Evolutionary conservation across 495 filamentous ascomycete species (phyloP), one percentile per base, ranked within the genome.

Genomic region (Hypoxylon cercidicola): DNA sequence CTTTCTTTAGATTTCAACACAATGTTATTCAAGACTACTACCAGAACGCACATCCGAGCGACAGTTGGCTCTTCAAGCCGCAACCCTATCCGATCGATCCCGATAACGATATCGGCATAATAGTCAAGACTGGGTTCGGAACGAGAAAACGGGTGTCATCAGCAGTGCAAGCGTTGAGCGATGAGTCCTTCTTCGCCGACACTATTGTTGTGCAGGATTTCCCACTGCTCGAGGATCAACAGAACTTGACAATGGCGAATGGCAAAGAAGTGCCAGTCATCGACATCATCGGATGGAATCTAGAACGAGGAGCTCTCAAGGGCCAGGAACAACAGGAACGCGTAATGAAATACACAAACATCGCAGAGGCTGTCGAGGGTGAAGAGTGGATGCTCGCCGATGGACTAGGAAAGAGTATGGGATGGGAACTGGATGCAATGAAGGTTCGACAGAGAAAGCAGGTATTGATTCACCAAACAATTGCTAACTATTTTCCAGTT

Each of bases 401-500:
- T 13, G 43, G 68, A 10, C 51, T 78, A n/a, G 75, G 75, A 15
- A 69, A 69, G 35, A 56, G 60, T 2, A 75, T 75, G 48, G 80
- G 80, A 9, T 82, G 79, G 80, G 79, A 83, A 54, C 55, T 83
- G 7, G 80, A 83, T 54, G 78, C 79, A 1, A 72, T 83, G 60
- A 83, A 82, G 77, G 79, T 80, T 57, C 39, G 53, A 61, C 34
- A 40, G 7, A n/a, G 34, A 6, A 19, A 19, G 11, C 1, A 16
- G 18, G n/a, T 39, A 18, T 35, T 18, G 9, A 15, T 20, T 32
- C 16, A 34, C 3, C 7, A 30, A 16, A n/a, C 25, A 54, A 34
- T n/a, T 12, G 18, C 41, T 67, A 32, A 68, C 55, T 53, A 41
- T 3, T 8, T 37, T 18, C 8, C 59, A 82, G 79, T 79, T 79